These are phyloP conservation scores for Clavispora asparagi DNA, from an alignment of 805 yeast genomes.

Conservation along the genomic window DNA sequence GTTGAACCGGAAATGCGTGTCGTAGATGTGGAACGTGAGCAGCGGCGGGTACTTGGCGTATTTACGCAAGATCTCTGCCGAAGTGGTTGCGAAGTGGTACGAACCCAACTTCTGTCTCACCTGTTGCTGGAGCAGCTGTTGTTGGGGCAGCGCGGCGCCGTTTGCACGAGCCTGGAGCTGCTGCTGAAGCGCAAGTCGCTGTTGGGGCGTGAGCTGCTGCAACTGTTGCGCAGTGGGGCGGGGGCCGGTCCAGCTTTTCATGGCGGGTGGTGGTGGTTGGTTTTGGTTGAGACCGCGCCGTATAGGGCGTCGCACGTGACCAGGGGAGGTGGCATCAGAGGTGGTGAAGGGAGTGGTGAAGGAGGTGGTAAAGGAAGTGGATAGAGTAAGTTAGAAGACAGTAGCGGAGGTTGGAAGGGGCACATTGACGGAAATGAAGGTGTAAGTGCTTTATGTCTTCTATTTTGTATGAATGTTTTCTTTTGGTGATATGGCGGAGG, in stretches of 20 bases:
- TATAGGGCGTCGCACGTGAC: not conserved
- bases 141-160: slow-evolving; percentile 9
- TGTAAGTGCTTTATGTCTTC: no score
- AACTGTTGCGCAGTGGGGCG: not conserved
- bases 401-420: no score
- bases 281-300: no score
- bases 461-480: no score
- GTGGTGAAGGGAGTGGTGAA: no score
- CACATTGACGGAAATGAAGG: no score
- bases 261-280: not conserved
- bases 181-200: slow-evolving; percentile 3
- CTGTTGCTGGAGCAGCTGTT: slow-evolving; percentile 17
- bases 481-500: no score
- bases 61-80: slow-evolving; percentile 69
- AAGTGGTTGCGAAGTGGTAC: slow-evolving; percentile 62
- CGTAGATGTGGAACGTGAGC: slow-evolving; percentile 83
- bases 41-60: slow-evolving; percentile 76
- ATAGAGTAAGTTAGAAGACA: no score
- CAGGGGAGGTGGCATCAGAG: not conserved
- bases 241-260: slow-evolving; percentile 1
- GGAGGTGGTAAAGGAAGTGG: no score
- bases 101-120: slow-evolving; percentile 24
- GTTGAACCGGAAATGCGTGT: slow-evolving; percentile 87
- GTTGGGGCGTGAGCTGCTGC: slow-evolving; percentile 1
- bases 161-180: slow-evolving; percentile 4